Percentiles rank a stretch among this genome's conserved stretches.
phyloP scores from a whole-genome alignment of 169 alveolate species.

The Plasmodium gaboni region DNA sequence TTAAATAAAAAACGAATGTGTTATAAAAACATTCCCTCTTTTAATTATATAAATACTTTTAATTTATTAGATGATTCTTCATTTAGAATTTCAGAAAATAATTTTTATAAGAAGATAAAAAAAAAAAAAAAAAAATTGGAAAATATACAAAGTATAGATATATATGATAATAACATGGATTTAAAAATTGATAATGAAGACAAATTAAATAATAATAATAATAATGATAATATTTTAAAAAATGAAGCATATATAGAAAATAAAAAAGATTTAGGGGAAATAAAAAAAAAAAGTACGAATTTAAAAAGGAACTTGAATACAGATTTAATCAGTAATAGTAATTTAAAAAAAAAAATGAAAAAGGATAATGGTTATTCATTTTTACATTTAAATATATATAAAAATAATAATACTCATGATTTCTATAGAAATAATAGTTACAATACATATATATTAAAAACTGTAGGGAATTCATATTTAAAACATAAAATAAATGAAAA shows the following conservation, averaged over 20 bases:
- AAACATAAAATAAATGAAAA: constrained; percentile 28
- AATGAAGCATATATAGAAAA: constrained; percentile 2
- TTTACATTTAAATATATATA: constrained; percentile 43
- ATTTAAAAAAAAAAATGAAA: constrained; percentile 35
- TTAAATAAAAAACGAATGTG: too few relatives aligned
- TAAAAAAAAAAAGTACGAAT: constrained; percentile 7
- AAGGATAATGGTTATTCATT: constrained; percentile 33
- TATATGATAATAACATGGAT: not conserved
- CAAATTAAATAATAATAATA: not conserved
- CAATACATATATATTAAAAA: constrained; percentile 58
- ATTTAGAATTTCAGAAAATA: too few relatives aligned
- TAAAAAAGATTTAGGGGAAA: not conserved
- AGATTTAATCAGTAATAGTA: not conserved
- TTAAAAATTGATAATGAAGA: not conserved
- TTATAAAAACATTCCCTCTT: too few relatives aligned
- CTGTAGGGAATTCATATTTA: constrained; percentile 39
- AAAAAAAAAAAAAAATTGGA: not conserved
- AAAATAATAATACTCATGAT: constrained; percentile 27
- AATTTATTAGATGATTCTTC: too few relatives aligned
- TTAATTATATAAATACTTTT: too few relatives aligned
- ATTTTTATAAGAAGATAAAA: too few relatives aligned
- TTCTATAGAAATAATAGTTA: constrained; percentile 49
- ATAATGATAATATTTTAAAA: not conserved
- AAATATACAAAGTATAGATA: not conserved
- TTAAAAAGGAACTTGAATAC: constrained; percentile 30